phyloP scores from a whole-genome alignment of 2,329 filamentous ascomycete genomes.

The Cordyceps sp. region DNA sequence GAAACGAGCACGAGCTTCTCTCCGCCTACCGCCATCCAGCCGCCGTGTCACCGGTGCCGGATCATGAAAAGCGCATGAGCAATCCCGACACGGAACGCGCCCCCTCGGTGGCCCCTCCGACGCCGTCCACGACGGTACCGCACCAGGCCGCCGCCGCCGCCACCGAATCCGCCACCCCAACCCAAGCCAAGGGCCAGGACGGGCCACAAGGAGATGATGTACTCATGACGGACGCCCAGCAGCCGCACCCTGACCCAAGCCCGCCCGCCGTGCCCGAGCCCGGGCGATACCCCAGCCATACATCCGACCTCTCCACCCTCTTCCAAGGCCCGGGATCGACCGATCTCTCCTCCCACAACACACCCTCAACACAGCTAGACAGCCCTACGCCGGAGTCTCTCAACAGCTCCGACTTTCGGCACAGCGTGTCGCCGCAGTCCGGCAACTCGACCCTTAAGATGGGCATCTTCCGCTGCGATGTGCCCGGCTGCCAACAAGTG shows the following conservation, averaged over 20 bases:
- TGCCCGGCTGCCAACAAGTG: constrained; percentile 19
- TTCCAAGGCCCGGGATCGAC: constrained; percentile 21
- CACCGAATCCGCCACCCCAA: too few species aligned
- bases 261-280: too few species aligned
- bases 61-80: too few species aligned
- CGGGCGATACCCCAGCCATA: constrained; percentile 12
- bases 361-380: constrained; percentile 28
- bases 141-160: too few species aligned
- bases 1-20: constrained; percentile 18
- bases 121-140: too few species aligned
- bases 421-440: constrained; percentile 18
- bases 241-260: too few species aligned
- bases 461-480: constrained; percentile 16
- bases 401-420: constrained; percentile 17
- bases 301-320: constrained; percentile 25
- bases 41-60: constrained; percentile 1
- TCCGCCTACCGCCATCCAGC: constrained; percentile 11
- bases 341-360: constrained; percentile 23
- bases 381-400: constrained; percentile 23
- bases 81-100: too few species aligned
- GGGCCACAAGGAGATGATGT: too few species aligned
- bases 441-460: constrained; percentile 12
- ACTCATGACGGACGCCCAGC: too few species aligned
- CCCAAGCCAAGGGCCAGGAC: too few species aligned
- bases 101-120: too few species aligned